Evolutionary conservation across 768 basidiomycete species (phyloP).

Genomic region (Coprinopsis cinerea): DNA sequence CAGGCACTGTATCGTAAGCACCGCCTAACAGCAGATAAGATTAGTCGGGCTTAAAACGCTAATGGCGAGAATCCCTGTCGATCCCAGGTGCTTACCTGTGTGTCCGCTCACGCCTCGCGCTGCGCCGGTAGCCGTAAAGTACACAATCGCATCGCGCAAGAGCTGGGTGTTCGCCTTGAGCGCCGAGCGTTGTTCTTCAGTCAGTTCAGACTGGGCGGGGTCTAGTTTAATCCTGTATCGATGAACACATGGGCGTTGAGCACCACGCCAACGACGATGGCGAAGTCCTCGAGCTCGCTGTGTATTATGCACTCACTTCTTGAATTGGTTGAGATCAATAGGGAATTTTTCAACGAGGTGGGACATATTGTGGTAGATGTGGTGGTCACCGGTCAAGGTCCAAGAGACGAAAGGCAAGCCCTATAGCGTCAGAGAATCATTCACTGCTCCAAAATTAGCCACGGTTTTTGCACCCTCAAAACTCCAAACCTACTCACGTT

Average conservation of each 20-base stretch:
- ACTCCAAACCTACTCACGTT: too few relatives aligned
- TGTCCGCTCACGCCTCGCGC: constrained; percentile 86
- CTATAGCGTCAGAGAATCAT: not conserved
- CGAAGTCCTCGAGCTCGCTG: not conserved
- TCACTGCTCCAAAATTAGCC: not conserved
- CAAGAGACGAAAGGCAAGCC: constrained; percentile 6
- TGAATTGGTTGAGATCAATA: constrained; percentile 71
- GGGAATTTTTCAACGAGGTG: constrained; percentile 48
- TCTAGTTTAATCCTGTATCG: constrained; percentile 61
- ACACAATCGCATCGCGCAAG: constrained; percentile 77
- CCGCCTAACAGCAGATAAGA: constrained; percentile 34
- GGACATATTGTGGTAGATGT: constrained; percentile 18
- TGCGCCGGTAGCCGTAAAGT: constrained; percentile 82
- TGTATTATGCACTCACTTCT: constrained; percentile 59
- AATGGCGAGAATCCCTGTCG: constrained; percentile 4
- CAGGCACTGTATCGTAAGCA: constrained; percentile 75
- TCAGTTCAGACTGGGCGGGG: constrained; percentile 56
- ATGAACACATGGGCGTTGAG: not conserved
- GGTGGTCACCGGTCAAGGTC: constrained; percentile 15
- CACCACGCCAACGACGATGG: not conserved
- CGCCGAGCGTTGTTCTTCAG: constrained; percentile 51
- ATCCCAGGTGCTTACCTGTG: too few relatives aligned
- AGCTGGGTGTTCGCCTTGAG: constrained; percentile 71
- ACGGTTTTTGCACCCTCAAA: not conserved
- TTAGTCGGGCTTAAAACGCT: constrained; percentile 4